Conservation (phyloP, 1,139 yeast species). For the Schizosaccharomyces versatilis region DNA sequence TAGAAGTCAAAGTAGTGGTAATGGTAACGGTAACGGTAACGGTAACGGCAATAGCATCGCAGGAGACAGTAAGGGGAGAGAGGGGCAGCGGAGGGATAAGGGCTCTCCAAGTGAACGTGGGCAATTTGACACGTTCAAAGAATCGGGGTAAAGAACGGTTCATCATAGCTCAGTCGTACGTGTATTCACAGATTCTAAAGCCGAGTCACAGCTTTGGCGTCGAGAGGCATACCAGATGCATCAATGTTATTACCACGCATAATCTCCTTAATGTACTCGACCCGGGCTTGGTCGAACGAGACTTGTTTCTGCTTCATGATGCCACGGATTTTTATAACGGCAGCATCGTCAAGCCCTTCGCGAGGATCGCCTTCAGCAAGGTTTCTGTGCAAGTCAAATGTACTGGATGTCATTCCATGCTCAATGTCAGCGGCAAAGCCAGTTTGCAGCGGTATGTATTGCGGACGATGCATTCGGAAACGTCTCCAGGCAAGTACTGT, state of each 20-base stretch:
- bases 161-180: not conserved
- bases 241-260: conserved; percentile 1
- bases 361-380: conserved; percentile 29
- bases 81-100: no score
- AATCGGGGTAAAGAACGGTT: not conserved
- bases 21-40: no score
- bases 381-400: conserved; percentile 36
- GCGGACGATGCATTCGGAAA: not conserved
- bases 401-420: conserved; percentile 38
- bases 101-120: no score
- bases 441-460: not conserved
- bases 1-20: no score
- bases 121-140: no score
- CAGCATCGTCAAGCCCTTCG: conserved; percentile 34
- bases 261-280: conserved; percentile 14
- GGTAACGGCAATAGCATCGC: no score
- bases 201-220: not conserved
- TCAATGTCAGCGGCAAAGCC: conserved; percentile 39
- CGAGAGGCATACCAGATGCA: not conserved
- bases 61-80: no score
- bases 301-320: conserved; percentile 33
- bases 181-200: not conserved
- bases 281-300: conserved; percentile 49
- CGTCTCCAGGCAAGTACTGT: no score
- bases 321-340: conserved; percentile 31